phyloP scores from a whole-genome alignment of 306 rosid species.

The Erythrophleum fordii region DNA sequence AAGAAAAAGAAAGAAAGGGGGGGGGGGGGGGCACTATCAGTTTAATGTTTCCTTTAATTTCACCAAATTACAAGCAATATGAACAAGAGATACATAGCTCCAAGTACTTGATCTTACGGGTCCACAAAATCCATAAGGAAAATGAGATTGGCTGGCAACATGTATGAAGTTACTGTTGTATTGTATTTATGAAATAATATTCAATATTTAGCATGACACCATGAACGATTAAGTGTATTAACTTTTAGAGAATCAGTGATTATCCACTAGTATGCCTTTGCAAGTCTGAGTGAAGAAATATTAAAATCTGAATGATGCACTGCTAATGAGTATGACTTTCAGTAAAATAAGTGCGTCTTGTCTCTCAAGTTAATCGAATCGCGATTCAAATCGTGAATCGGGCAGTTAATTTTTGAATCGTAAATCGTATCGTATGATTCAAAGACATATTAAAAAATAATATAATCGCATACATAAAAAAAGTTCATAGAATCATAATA shows the following conservation, averaged over 20 bases:
- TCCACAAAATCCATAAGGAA: neutral
- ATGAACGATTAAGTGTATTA: constrained; percentile 19
- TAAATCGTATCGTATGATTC: too few species aligned
- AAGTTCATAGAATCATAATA: too few species aligned
- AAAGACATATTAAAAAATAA: too few species aligned
- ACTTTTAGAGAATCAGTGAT: constrained; percentile 2
- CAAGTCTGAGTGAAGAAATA: neutral
- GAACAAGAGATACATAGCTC: neutral
- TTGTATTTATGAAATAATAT: constrained; percentile 20
- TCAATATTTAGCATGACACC: constrained; percentile 20
- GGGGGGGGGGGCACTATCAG: too few species aligned
- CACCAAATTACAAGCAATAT: neutral
- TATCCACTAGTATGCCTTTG: constrained; percentile 9
- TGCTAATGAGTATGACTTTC: constrained; percentile 10
- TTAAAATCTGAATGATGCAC: neutral
- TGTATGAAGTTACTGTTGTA: neutral
- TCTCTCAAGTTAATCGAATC: too few species aligned
- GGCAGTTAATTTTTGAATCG: too few species aligned
- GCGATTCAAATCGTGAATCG: too few species aligned
- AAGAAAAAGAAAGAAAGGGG: neutral
- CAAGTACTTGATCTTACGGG: neutral
- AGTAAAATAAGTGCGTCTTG: neutral
- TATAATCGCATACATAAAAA: too few species aligned
- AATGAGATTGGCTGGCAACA: constrained; percentile 28
- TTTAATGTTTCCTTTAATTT: neutral